Conservation (phyloP, 192 early-diverging fungal genomes). For the Kickxella alabastrina region DNA sequence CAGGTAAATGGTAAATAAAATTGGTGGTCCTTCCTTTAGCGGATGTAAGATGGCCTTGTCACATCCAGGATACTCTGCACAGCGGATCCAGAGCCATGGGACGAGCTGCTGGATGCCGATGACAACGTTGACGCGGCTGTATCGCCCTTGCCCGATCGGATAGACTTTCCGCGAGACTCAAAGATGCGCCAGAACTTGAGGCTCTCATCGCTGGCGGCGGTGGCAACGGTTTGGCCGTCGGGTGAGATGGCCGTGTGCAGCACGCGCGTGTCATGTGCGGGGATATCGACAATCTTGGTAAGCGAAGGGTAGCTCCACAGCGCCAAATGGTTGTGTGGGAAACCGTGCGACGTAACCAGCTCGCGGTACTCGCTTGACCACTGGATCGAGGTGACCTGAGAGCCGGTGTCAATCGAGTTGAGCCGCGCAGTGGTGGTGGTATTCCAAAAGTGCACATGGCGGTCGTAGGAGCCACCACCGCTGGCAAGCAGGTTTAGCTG, state of each 20-base stretch:
- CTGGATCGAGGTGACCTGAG: constrained; percentile 89
- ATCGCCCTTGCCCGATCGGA: constrained; percentile 17
- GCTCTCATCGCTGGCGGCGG: constrained; percentile 89
- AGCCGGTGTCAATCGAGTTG: constrained; percentile 70
- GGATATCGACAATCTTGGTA: constrained; percentile 68
- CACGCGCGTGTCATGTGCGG: constrained; percentile 83
- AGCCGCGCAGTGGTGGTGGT: constrained; percentile 60
- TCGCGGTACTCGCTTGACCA: constrained; percentile 85
- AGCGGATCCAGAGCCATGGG: background rate
- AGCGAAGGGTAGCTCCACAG: constrained; percentile 82
- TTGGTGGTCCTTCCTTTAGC: too few species aligned
- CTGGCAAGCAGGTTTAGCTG: constrained; percentile 77
- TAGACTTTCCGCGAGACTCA: constrained; percentile 50
- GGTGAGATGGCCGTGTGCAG: constrained; percentile 88
- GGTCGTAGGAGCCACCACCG: constrained; percentile 89
- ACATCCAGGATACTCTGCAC: constrained; percentile 12
- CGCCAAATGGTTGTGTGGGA: constrained; percentile 79
- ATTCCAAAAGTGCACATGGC: constrained; percentile 92
- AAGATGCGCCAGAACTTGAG: constrained; percentile 96
- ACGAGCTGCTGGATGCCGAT: background rate
- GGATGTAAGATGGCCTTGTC: constrained; percentile 23
- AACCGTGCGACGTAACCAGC: constrained; percentile 89
- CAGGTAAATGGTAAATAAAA: too few species aligned
- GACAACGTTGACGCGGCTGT: background rate
- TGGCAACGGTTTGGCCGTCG: constrained; percentile 88